These are phyloP conservation scores for Lentinula lateritia DNA, from an alignment of 768 basidiomycete species.

Conservation along the genomic window DNA sequence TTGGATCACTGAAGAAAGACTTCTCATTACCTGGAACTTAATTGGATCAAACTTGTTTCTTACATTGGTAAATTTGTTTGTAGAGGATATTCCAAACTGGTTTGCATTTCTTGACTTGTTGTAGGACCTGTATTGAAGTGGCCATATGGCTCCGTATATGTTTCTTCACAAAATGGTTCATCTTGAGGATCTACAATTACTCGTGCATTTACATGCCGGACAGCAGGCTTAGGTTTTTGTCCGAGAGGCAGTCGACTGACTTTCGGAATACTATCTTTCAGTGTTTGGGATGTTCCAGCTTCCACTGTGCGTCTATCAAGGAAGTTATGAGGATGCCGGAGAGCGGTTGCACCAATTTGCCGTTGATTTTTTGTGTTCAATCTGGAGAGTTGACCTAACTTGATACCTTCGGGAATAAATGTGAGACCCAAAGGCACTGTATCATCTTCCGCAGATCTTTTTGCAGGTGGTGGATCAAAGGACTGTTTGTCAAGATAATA, in stretches of 20 bases:
- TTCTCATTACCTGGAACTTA: too few relatives aligned
- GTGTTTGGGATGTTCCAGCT: not conserved
- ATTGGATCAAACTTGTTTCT: too few relatives aligned
- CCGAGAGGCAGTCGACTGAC: not conserved
- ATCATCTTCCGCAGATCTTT: not conserved
- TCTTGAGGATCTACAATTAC: not conserved
- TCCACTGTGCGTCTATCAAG: not conserved
- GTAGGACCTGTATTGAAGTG: not conserved
- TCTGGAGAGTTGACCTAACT: not conserved
- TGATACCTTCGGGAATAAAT: not conserved
- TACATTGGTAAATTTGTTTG: too few relatives aligned
- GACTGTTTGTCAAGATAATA: not conserved
- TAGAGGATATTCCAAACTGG: too few relatives aligned
- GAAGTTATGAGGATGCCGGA: not conserved
- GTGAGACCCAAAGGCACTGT: not conserved
- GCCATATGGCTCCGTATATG: not conserved
- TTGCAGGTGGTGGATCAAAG: not conserved
- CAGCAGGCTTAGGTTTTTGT: slow-evolving; percentile 13
- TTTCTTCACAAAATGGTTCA: not conserved
- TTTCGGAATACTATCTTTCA: not conserved
- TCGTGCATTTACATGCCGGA: not conserved
- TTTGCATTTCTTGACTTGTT: not conserved
- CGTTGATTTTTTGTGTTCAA: not conserved
- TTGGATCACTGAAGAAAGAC: not conserved
- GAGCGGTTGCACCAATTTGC: not conserved